Evolutionary conservation across 2,329 filamentous ascomycete species (phyloP), one percentile per base, ranked within the genome.

Genomic region (Colletotrichum musae): DNA sequence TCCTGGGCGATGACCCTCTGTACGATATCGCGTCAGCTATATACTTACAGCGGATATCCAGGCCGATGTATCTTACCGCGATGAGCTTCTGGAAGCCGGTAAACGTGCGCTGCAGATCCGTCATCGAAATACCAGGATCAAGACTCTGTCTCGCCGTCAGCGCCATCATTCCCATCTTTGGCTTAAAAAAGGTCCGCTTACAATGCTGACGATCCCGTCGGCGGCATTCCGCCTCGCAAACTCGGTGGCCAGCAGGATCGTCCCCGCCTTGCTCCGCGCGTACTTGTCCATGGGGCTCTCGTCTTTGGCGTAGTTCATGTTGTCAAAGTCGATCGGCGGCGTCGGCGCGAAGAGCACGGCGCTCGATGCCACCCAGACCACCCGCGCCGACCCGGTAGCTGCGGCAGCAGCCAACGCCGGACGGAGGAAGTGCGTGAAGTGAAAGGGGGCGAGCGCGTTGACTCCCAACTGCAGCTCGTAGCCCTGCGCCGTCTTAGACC

Each of bases 91-190:
- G 32, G 32, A 36, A 36, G 32, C 32, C 85, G 85, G 32, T 79
- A 74, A 10, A 79, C 1, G 71, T 71, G 15, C 80, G 78, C 70
- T 73, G 77, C 13, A 83, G 72, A 7, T 81, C 79, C 32, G 26
- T n/a, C 51, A 36, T 9, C 26, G 51, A 16, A 54, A 54, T 16
- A 32, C 15, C 15, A 32, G 32, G 32, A 52, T 52, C 50, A 21
- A 26, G 50, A 10, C 24, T 52, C 24, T 32, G 36, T 36, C 7
- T 36, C 32, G 32, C 7, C 32, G 32, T 36, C 5, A 36, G 32
- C 9, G 4, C 2, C 10, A 7, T 7, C 32, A 36, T 10, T 10
- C 32, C 10, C 32, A 7, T 32, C 2, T 9, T 32, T 9, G 28
- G 7, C 7, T 9, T 2, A 9, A 1, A 32, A 32, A 5, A 32